Evolutionary conservation across 306 rosid species (phyloP).

Genomic region (Pterocarpus santalinus): DNA sequence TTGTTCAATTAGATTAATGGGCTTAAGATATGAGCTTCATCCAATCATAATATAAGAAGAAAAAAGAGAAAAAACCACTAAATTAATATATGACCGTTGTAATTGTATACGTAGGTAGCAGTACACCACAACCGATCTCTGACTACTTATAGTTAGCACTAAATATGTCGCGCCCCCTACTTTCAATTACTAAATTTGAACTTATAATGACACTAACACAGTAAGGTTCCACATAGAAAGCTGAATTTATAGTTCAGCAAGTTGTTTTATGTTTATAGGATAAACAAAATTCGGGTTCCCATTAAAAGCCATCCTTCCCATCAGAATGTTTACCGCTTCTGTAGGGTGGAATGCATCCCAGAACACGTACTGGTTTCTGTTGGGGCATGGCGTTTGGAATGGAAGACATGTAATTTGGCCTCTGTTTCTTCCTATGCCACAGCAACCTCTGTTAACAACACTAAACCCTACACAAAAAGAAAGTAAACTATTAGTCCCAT

Average conservation of each 20-base stretch:
- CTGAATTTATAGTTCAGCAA: slow-evolving; percentile 63
- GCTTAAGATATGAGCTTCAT: not conserved
- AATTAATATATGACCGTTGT: not conserved
- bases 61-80: not conserved
- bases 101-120: not conserved
- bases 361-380: slow-evolving; percentile 74
- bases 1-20: not conserved
- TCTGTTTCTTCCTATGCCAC: slow-evolving; percentile 89
- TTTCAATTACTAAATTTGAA: slow-evolving; percentile 7
- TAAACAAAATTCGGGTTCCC: slow-evolving; percentile 61
- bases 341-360: slow-evolving; percentile 99
- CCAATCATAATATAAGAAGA: not conserved
- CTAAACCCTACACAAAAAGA: slow-evolving; percentile 56
- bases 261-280: slow-evolving; percentile 76
- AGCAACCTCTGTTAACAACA: slow-evolving; percentile 76
- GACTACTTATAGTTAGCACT: not conserved
- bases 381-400: slow-evolving; percentile 75
- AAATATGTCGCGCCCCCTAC: not conserved
- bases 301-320: slow-evolving; percentile 74
- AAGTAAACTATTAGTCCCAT: not conserved
- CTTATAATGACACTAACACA: slow-evolving; percentile 6
- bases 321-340: slow-evolving; percentile 73
- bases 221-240: slow-evolving; percentile 10
- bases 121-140: slow-evolving; percentile 1
- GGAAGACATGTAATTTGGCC: slow-evolving; percentile 96